Evolutionary conservation across 1,284 basidiomycete species (phyloP), one percentile per base, ranked within the genome.

Genomic region (Takashimella koratensis): DNA sequence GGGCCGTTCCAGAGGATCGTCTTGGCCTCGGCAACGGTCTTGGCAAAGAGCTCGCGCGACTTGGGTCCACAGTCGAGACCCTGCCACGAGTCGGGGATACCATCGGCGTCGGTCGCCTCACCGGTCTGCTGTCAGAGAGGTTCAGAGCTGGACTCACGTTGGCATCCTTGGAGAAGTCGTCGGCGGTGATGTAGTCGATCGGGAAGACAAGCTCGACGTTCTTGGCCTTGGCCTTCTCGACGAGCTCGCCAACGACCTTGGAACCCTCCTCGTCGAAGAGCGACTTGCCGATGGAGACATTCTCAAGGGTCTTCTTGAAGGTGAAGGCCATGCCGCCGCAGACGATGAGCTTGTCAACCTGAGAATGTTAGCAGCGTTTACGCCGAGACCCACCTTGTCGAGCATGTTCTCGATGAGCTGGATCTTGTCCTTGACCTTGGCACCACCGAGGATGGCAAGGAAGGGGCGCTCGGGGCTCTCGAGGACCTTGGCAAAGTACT

Each of bases 1-100:
- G 95, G 94, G 48, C 92, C 95, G 75, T 98, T 98, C 94, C 95
- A 98, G 56, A 98, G 86, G 75, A 98, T 94, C 45, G 96, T 98
- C 83, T 94, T 98, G 59, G 92, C 82, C 70, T 89, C 85, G 53
- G 86, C 75, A 56, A 98, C 93, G 22, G 92, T 85, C 66, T 86
- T 71, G 49, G 80, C 81, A 81, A 88, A 98, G 58, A 90, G 78
- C 69, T 90, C 81, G 51, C 84, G 84, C 62, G 86, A 91, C 80
- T 95, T 82, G 39, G 82, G 83, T 58, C 93, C 93, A 52, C 81
- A 86, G 75, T 94, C 95, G 50, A 98, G 86, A 69, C 95, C 96
- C 87, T 94, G 86, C 90, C 90, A 94, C 47, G 84, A 89, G 50
- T 88, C 87, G 8, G 90, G 92, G 70, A 98, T 97, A 51, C 95